These are phyloP conservation scores for Chloranthus sessilifolius DNA, from an alignment of 164 flowering plant genomes.

Conservation along the genomic window DNA sequence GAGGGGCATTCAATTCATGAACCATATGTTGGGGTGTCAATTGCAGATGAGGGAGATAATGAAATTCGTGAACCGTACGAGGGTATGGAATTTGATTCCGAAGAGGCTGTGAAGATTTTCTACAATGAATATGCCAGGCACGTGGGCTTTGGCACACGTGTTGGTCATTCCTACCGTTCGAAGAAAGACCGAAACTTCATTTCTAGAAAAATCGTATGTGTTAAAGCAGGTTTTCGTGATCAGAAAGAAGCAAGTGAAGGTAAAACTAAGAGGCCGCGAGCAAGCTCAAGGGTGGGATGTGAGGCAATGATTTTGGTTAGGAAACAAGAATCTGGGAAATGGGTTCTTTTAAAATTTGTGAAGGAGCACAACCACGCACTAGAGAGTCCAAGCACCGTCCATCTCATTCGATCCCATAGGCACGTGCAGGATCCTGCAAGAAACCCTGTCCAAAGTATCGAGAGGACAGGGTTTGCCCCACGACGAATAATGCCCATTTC, in stretches of 20 bases:
- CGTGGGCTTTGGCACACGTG: constrained; percentile 7
- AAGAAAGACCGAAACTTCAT: constrained; percentile 5
- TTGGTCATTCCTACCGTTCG: constrained; percentile 3
- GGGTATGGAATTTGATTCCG: constrained; percentile 12
- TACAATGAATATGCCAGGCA: constrained; percentile 11
- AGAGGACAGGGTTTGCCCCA: not conserved
- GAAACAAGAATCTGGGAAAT: constrained; percentile 13
- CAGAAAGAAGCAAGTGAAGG: constrained; percentile 2
- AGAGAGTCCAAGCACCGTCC: constrained; percentile 7
- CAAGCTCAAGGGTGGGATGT: constrained; percentile 9
- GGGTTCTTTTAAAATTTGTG: constrained; percentile 4
- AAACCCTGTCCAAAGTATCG: not conserved
- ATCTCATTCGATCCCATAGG: constrained; percentile 13
- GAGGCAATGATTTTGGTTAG: constrained; percentile 11
- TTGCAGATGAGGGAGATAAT: constrained; percentile 5
- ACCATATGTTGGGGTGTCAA: too few species aligned
- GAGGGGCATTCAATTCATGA: too few species aligned
- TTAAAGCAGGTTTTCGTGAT: constrained; percentile 4
- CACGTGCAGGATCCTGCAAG: not conserved
- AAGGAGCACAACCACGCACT: constrained; percentile 16
- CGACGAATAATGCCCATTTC: not conserved
- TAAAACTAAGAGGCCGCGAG: not conserved
- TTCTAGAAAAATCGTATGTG: constrained; percentile 5
- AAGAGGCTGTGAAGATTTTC: constrained; percentile 13
- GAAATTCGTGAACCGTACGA: constrained; percentile 8